Conservation (phyloP, 164 flowering plant species). For the Chimonanthus praecox region DNA sequence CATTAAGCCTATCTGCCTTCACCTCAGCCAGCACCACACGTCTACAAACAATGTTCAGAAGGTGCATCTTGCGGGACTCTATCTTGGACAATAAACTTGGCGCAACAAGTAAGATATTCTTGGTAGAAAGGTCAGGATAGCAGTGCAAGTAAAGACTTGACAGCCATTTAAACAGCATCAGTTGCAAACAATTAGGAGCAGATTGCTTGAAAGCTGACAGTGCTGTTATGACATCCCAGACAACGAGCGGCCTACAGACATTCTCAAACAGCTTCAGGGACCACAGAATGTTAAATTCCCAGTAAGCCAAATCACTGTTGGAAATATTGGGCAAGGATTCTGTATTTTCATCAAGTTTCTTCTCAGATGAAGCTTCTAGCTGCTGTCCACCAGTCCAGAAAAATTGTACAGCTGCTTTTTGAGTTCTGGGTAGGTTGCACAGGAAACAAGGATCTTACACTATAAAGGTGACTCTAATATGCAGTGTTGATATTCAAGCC, state of each 20-base stretch:
- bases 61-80: constrained; percentile 61
- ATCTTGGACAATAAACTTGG: constrained; percentile 24
- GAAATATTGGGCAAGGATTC: constrained; percentile 38
- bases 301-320: constrained; percentile 40
- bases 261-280: constrained; percentile 45
- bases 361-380: constrained; percentile 21
- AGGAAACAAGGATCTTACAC: background rate
- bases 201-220: constrained; percentile 55
- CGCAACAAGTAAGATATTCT: constrained; percentile 26
- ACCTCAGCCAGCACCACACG: constrained; percentile 46
- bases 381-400: constrained; percentile 86
- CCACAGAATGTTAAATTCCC: constrained; percentile 65
- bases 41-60: constrained; percentile 65
- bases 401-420: constrained; percentile 72
- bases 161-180: constrained; percentile 57
- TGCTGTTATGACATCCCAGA: constrained; percentile 79
- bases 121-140: constrained; percentile 15
- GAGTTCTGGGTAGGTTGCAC: constrained; percentile 34
- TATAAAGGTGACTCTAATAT: background rate
- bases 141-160: constrained; percentile 26
- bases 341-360: constrained; percentile 12
- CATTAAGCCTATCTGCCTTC: constrained; percentile 29
- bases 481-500: background rate
- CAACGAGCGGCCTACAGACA: constrained; percentile 43
- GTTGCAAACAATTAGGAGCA: constrained; percentile 42